Conservation (phyloP, 495 filamentous ascomycete species). For the Hypoxylon fuscum region DNA sequence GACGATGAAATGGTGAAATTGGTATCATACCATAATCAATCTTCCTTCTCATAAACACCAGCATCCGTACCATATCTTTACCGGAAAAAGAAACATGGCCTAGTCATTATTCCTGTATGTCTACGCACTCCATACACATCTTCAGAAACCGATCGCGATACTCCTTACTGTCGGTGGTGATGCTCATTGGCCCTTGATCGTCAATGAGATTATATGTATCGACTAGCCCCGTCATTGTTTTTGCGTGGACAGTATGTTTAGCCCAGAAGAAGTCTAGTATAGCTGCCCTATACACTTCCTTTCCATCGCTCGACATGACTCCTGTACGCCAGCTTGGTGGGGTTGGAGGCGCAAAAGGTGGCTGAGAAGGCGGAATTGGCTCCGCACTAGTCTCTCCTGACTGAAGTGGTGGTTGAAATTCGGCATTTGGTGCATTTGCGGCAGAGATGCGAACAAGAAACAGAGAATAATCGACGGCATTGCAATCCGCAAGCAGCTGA, state of each 20-base stretch:
- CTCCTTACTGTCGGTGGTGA: conserved; percentile 72
- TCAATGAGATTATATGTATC: conserved; percentile 67
- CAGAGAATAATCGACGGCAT: conserved; percentile 75
- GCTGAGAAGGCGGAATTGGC: conserved; percentile 25
- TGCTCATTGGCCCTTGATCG: conserved; percentile 70
- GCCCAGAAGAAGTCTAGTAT: conserved; percentile 79
- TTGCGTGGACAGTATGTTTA: conserved; percentile 69
- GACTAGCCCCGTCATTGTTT: conserved; percentile 68
- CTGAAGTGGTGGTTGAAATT: conserved; percentile 35
- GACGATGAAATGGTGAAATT: neutral
- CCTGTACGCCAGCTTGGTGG: conserved; percentile 66
- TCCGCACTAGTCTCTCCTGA: conserved; percentile 12
- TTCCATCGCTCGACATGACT: conserved; percentile 63
- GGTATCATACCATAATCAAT: neutral
- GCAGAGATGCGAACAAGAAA: conserved; percentile 67
- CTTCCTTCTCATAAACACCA: neutral
- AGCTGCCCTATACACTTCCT: conserved; percentile 69
- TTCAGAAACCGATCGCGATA: conserved; percentile 70
- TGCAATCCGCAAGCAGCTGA: conserved; percentile 62
- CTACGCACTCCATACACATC: conserved; percentile 66
- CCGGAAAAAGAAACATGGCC: neutral
- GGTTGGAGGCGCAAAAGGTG: conserved; percentile 43
- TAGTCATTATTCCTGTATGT: conserved; percentile 51
- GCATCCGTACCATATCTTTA: neutral
- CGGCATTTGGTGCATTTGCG: conserved; percentile 19